Base-by-base conservation (phyloP, 31 red algal species). In the Odonthalia washingtoniensis region DNA sequence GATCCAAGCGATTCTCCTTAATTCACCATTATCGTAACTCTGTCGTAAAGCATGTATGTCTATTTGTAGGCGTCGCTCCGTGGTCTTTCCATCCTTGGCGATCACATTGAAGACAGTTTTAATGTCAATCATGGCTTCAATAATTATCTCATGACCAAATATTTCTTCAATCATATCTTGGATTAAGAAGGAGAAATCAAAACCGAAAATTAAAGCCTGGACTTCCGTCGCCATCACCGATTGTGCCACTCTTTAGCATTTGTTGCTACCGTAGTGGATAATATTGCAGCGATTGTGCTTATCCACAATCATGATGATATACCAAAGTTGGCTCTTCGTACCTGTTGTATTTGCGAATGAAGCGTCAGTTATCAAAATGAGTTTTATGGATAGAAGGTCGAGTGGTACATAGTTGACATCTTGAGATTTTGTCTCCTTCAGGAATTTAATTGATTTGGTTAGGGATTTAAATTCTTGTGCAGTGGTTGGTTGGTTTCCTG, bases 161-260 rank as follows among this genome's bases (percentile, higher is more conserved):
- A 88, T 42, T 24, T 88, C 75, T 1, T 34, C 62, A 2, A 80
- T 5, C 32, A 69, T 33, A 1, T 88, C 40, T 3, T 43, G 14
- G 4, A 74, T 41, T 1, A 70, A 31, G n/a, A 45, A 78, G 0
- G 60, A 72, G 5, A 67, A 65, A 43, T 77, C 84, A 87, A 87
- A 78, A 3, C 35, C 84, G 30, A 70, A 62, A 4, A 85, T 42
- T 24, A 74, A 42, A 0, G 82, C 68, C 6, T 74, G 82, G 21
- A 85, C 40, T 32, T 78, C 73, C 0, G 70, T 72, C 1, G 84
- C 84, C 44, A 77, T 87, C 1, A 77, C 84, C 1, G 73, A 87
- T 17, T 52, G 49, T 1, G 84, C n/a, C 16, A 78, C 73, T 60
- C 84, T 4, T 34, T 52, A 43, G 73, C 46, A 66, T 3, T 72